Percentiles rank a stretch among this genome's conserved stretches.
phyloP scores from a whole-genome alignment of 2,329 filamentous ascomycete genomes.

The Myriosclerotinia scirpicola region DNA sequence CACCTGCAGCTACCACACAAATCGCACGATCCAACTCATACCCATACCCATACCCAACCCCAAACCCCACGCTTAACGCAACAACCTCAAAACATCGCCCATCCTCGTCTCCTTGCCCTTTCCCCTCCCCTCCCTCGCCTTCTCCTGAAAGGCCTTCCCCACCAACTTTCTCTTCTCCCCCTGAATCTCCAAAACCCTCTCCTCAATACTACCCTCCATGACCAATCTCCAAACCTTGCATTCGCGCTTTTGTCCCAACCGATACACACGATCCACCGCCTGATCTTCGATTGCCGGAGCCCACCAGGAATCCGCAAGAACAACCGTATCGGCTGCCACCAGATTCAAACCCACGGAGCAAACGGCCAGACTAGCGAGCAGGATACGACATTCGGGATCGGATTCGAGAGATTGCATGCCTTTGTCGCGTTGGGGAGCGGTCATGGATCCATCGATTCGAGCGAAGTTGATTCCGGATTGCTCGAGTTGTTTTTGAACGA shows the following conservation, averaged over 20 bases:
- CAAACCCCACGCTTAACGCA: conserved; percentile 16
- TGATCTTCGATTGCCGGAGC: conserved; percentile 91
- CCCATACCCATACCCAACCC: background rate
- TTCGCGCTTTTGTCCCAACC: conserved; percentile 76
- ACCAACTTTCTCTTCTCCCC: conserved; percentile 76
- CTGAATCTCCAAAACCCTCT: conserved; percentile 77
- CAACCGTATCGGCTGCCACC: conserved; percentile 80
- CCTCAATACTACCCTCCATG: conserved; percentile 78
- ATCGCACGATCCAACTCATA: background rate
- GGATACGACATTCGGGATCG: conserved; percentile 66
- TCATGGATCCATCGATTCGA: conserved; percentile 81
- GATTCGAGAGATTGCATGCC: conserved; percentile 67
- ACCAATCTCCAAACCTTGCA: conserved; percentile 80
- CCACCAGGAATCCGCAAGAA: conserved; percentile 87
- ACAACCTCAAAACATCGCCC: conserved; percentile 53
- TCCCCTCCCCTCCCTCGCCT: conserved; percentile 51
- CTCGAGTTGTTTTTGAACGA: conserved; percentile 68
- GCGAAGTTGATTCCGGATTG: conserved; percentile 61
- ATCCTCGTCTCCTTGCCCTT: conserved; percentile 56
- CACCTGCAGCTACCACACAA: background rate
- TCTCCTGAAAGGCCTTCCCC: conserved; percentile 76
- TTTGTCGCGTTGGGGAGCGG: conserved; percentile 65
- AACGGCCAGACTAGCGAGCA: conserved; percentile 79
- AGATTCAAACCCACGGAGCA: conserved; percentile 86
- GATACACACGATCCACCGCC: conserved; percentile 83